phyloP scores from a whole-genome alignment of 257 asterid genomes.

The Fraxinus excelsior region DNA sequence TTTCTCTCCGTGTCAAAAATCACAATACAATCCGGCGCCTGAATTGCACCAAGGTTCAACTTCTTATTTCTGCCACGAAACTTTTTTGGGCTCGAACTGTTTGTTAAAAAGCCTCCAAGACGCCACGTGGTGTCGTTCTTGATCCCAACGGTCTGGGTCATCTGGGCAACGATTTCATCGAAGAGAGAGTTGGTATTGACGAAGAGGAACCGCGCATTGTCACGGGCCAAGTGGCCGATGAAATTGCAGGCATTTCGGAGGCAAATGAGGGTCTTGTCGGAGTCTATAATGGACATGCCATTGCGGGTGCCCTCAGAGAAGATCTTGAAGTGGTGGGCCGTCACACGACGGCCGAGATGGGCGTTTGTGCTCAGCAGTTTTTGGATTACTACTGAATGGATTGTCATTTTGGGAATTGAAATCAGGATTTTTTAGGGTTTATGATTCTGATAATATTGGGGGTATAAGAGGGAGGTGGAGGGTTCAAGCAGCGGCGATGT shows the following conservation, averaged over 20 bases:
- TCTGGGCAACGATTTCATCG: constrained; percentile 78
- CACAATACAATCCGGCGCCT: constrained; percentile 86
- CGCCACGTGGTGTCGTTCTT: constrained; percentile 88
- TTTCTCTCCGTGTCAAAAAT: constrained; percentile 84
- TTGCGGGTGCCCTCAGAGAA: constrained; percentile 80
- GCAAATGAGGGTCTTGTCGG: constrained; percentile 87
- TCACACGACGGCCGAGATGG: constrained; percentile 85
- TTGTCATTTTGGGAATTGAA: constrained; percentile 54
- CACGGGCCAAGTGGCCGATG: constrained; percentile 73
- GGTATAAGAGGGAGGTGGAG: constrained; percentile 4
- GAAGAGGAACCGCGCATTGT: constrained; percentile 72
- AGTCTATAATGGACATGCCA: constrained; percentile 64
- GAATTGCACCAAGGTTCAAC: constrained; percentile 60
- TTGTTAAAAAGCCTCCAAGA: constrained; percentile 89
- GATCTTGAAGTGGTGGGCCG: constrained; percentile 86
- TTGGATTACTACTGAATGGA: constrained; percentile 80
- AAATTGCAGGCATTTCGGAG: constrained; percentile 87
- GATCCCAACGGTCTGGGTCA: constrained; percentile 60
- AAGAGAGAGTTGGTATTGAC: constrained; percentile 80
- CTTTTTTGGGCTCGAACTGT: constrained; percentile 80
- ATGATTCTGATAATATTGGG: constrained; percentile 5
- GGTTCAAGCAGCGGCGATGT: constrained; percentile 34
- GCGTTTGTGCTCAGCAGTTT: constrained; percentile 83
- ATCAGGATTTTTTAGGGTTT: constrained; percentile 9
- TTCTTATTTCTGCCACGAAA: constrained; percentile 86